Conservation (phyloP, 768 basidiomycete species). For the Lenzites betulinus region DNA sequence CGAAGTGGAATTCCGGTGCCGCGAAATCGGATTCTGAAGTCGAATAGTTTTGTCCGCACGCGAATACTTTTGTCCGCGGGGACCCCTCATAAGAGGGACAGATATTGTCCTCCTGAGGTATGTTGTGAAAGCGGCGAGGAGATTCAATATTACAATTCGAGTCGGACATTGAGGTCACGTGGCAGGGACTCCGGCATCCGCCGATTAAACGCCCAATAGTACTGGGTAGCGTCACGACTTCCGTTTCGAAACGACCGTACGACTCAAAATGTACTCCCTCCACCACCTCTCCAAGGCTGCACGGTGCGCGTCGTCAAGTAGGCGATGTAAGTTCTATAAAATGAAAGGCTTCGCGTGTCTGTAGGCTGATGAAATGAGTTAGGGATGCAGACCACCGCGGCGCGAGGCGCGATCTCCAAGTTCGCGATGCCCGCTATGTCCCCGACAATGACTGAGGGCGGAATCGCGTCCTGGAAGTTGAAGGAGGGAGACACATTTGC, state of each 20-base stretch:
- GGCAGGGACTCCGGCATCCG: slow-evolving; percentile 11
- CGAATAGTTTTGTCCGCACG: too few species aligned
- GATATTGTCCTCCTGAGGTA: too few species aligned
- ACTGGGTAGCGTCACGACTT: slow-evolving; percentile 4
- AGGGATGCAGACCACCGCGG: slow-evolving; percentile 58
- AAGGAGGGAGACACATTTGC: slow-evolving; percentile 77
- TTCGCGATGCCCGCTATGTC: slow-evolving; percentile 97
- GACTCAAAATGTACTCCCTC: slow-evolving; percentile 23
- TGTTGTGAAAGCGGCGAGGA: neutral
- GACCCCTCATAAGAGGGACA: too few species aligned
- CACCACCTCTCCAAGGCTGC: slow-evolving; percentile 21
- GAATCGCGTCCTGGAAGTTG: slow-evolving; percentile 90
- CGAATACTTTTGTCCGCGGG: too few species aligned
- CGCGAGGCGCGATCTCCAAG: slow-evolving; percentile 64
- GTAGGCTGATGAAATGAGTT: neutral
- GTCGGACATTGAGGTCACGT: too few species aligned
- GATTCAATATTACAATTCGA: too few species aligned
- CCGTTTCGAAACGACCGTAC: slow-evolving; percentile 3
- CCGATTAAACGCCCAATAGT: slow-evolving; percentile 14
- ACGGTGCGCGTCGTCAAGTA: slow-evolving; percentile 15
- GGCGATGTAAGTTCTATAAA: slow-evolving; percentile 21
- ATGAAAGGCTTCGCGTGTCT: neutral
- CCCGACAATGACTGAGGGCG: slow-evolving; percentile 95
- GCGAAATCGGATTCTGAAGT: too few species aligned
- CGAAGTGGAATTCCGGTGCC: too few species aligned